Evolutionary conservation across 495 filamentous ascomycete species (phyloP), one percentile per base, ranked within the genome.

Genomic region (Hypoxylon crocopeplum): DNA sequence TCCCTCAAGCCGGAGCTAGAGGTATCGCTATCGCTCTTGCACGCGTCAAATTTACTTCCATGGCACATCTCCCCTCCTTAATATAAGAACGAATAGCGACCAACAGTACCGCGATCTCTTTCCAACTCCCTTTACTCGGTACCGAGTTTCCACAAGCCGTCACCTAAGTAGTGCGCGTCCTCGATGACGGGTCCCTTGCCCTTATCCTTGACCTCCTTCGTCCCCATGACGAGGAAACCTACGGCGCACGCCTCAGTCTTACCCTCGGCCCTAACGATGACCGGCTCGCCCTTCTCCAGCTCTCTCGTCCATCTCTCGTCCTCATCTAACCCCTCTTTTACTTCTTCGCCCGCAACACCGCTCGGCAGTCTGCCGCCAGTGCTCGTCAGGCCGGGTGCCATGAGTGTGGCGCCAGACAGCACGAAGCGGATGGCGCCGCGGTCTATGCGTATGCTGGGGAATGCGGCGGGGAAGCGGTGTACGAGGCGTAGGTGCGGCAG

Each of bases 401-500:
- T 98, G 36, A 98, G 85, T 48, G 93, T 88, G 0, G 94, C 94
- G 17, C 94, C 94, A 2, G 85, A 87, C 0, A 98, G 82, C 22
- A 98, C 93, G 75, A 98, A 98, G 53, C 95, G 91, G 72, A 98
- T 97, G 0, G 95, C 94, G 46, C 94, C 94, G 42, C 94, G 86
- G 73, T 98, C 93, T 67, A 96, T 92, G 47, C 86, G 83, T 36
- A 91, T 71, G 19, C 76, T 79, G 5, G 82, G 80, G 68, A 91
- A 91, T 64, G 79, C 80, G 47, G 76, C 65, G 5, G 88, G 88
- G 75, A 87, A 90, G 46, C 82, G 76, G 74, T 93, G 91, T 21
- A 93, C 80, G 51, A 93, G 83, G 12, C 78, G 77, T 1, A 94
- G 85, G 69, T 97, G 93, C 1, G 94, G 94, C 34, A 95, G 81